Evolutionary conservation across 768 basidiomycete genomes (phyloP), one percentile per base, ranked within the genome.

Genomic region (Boletus rex-veris): DNA sequence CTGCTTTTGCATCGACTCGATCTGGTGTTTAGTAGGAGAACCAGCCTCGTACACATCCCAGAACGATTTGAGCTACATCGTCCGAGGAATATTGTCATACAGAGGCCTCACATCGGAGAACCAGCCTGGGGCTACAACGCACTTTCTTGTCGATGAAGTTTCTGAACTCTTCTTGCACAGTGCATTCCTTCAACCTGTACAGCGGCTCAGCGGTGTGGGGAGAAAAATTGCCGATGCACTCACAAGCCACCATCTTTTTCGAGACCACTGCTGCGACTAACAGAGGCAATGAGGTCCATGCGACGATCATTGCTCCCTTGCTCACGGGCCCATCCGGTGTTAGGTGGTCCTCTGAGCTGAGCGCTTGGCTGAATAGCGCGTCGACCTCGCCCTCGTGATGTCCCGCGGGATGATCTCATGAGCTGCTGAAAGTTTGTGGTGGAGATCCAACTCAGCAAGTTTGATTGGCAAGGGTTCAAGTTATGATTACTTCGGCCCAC

Each of bases 231-330:
- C 31, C 15, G n/a, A 7, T 37, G 26, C 11, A 64, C 88, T 78
- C 70, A 91, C 89, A 80, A 77, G 71, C 90, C 85, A 37, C 89
- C 88, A 55, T 82, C 86, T 59, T 80, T 83, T 60, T 85, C 85
- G 24, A 90, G 65, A 10, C 89, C 88, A 58, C 88, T 85, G 60
- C 86, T 88, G 38, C 89, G 77, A 64, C 88, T 90, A 44, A 90
- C 80, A 2, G 86, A 87, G 2, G 88, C 78, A 45, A 90, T 79
- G 46, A 79, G 71, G 53, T 86, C 81, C 83, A 89, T 84, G 41
- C 73, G 77, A 52, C 46, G 60, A 45, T 54, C 47, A 45, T 50
- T 35, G 31, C 15, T 40, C 7, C 50, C 41, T 42, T 46, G 62
- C 47, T 50, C 35, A 3, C 7, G 36, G 14, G 45, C 36, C 11